Conservation (phyloP, 2,329 filamentous ascomycete species). For the Ophiostoma perfectum region DNA sequence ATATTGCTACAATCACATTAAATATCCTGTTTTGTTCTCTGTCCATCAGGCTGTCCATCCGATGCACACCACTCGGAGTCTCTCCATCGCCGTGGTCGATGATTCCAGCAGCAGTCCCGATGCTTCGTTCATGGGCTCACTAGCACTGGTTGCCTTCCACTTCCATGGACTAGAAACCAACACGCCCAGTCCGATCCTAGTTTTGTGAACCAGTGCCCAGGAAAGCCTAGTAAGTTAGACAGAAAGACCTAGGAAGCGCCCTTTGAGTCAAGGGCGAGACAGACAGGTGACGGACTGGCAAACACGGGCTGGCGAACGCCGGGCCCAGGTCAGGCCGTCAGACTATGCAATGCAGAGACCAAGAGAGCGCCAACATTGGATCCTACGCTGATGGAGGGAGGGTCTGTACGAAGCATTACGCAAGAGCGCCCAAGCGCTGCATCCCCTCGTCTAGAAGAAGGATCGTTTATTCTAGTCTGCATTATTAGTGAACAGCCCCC, state of each 20-base stretch:
- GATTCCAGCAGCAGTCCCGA: not conserved
- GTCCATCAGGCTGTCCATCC: not conserved
- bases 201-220: not conserved
- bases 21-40: not conserved
- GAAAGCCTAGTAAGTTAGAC: too few relatives aligned
- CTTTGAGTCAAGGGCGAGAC: not conserved
- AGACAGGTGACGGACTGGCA: not conserved
- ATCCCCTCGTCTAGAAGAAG: not conserved
- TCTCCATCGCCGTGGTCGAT: not conserved
- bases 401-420: constrained; percentile 10
- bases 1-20: not conserved
- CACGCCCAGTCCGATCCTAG: not conserved
- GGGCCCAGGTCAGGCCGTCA: not conserved
- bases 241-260: too few relatives aligned
- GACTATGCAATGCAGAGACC: not conserved
- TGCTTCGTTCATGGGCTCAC: constrained; percentile 9
- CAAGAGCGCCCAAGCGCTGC: constrained; percentile 11
- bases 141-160: not conserved
- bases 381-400: not conserved
- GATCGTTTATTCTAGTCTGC: not conserved
- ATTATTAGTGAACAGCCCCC: not conserved
- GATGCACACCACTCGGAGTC: not conserved
- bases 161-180: not conserved
- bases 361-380: not conserved
- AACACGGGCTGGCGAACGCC: not conserved